These are phyloP conservation scores for Crithidia fasciculata DNA, from an alignment of 208 protist genomes.

Conservation along the genomic window DNA sequence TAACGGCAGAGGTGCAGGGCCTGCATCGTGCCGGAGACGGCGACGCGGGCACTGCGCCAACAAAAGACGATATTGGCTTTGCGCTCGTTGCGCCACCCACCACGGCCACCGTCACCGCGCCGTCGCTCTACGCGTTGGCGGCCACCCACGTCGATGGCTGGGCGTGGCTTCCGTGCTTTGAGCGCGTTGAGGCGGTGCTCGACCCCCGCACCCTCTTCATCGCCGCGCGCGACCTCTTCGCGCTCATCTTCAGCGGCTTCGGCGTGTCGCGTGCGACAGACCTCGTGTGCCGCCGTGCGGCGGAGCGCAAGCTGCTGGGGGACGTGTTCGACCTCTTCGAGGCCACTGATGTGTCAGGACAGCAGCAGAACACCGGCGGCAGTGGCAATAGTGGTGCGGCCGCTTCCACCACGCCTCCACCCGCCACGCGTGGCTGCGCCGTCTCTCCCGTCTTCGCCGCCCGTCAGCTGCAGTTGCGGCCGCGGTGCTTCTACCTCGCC, in stretches of 20 bases:
- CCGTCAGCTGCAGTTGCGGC: conserved; percentile 21
- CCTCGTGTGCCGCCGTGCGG: conserved; percentile 42
- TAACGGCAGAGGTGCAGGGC: conserved; percentile 44
- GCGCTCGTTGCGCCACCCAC: conserved; percentile 6
- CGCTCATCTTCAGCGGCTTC: conserved; percentile 49
- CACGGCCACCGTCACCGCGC: conserved; percentile 25
- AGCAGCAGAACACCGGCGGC: neutral
- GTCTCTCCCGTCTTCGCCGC: conserved; percentile 25
- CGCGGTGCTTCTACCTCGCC: conserved; percentile 37
- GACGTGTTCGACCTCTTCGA: conserved; percentile 49
- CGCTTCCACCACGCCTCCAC: conserved; percentile 1
- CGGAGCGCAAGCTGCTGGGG: conserved; percentile 40
- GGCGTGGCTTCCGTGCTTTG: conserved; percentile 44
- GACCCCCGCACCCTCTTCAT: conserved; percentile 32
- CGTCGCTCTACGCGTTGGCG: conserved; percentile 55
- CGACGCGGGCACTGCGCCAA: neutral
- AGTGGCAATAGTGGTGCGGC: too few species aligned
- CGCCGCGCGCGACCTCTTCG: conserved; percentile 41
- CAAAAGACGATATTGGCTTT: neutral
- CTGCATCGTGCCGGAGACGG: conserved; percentile 26
- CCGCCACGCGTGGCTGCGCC: conserved; percentile 25
- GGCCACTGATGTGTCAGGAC: neutral
- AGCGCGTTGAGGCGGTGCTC: conserved; percentile 32
- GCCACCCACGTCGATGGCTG: conserved; percentile 35
- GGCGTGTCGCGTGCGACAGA: conserved; percentile 50